Evolutionary conservation across 2,329 filamentous ascomycete species (phyloP).

Genomic region (Penicillium polonicum): DNA sequence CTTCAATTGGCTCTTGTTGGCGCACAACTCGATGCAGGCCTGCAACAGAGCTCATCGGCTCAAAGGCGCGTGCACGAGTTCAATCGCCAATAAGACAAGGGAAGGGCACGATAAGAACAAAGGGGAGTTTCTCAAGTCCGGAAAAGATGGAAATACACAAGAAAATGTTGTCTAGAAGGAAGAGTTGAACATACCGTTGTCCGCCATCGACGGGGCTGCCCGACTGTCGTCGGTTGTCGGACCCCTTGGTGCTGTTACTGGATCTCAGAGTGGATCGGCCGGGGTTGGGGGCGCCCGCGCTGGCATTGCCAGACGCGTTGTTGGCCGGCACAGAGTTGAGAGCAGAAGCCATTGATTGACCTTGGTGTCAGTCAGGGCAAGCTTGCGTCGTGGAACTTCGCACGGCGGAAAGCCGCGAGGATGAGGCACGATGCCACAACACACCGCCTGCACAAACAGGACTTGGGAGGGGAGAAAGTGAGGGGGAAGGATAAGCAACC

Average conservation of each 20-base stretch:
- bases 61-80: constrained; percentile 17
- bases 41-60: constrained; percentile 11
- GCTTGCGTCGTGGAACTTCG: constrained; percentile 37
- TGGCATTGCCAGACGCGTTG: constrained; percentile 39
- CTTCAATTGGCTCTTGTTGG: constrained; percentile 20
- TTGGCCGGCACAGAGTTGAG: constrained; percentile 39
- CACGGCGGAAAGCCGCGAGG: constrained; percentile 38
- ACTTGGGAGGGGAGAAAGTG: constrained; percentile 11
- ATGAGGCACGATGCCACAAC: constrained; percentile 34
- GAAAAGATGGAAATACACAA: not conserved
- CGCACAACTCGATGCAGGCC: constrained; percentile 16
- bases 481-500: constrained; percentile 14
- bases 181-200: constrained; percentile 51
- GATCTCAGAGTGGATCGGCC: constrained; percentile 51
- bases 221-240: constrained; percentile 57
- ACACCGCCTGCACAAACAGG: constrained; percentile 41
- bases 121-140: not conserved
- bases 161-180: not conserved
- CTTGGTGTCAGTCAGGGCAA: constrained; percentile 30
- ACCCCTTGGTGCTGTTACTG: constrained; percentile 50
- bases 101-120: constrained; percentile 5
- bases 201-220: constrained; percentile 55
- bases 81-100: constrained; percentile 1
- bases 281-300: constrained; percentile 40
- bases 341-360: constrained; percentile 44